Evolutionary conservation across 495 filamentous ascomycete species (phyloP).

Genomic region (Penicillium psychrofluorescens): DNA sequence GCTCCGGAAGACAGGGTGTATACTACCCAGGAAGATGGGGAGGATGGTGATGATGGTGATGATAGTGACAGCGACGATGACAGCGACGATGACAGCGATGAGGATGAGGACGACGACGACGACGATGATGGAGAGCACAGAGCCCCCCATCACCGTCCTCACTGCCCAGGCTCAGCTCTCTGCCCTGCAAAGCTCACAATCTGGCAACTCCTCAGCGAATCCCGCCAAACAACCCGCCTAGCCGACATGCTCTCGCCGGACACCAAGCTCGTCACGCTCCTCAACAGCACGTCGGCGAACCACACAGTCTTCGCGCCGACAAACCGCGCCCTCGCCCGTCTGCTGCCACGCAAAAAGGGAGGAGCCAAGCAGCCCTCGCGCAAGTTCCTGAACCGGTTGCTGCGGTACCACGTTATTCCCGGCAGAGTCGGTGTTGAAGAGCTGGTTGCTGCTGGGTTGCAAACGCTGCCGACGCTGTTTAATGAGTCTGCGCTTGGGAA

Average conservation of each 20-base stretch:
- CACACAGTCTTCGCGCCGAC: slow-evolving; percentile 76
- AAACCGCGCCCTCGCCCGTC: slow-evolving; percentile 64
- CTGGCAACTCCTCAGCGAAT: slow-evolving; percentile 66
- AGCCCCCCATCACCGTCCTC: slow-evolving; percentile 14
- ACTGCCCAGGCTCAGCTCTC: slow-evolving; percentile 19
- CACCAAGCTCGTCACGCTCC: slow-evolving; percentile 57
- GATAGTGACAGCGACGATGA: slow-evolving; percentile 25
- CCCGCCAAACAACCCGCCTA: slow-evolving; percentile 69
- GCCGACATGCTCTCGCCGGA: slow-evolving; percentile 64
- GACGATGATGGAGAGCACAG: slow-evolving; percentile 10
- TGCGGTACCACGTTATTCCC: slow-evolving; percentile 68
- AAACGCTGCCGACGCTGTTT: slow-evolving; percentile 67
- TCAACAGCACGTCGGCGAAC: slow-evolving; percentile 64
- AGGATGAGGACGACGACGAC: slow-evolving; percentile 19
- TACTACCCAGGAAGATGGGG: neutral
- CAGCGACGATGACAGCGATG: slow-evolving; percentile 28
- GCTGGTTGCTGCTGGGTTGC: slow-evolving; percentile 38
- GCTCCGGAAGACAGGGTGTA: neutral
- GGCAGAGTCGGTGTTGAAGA: slow-evolving; percentile 53
- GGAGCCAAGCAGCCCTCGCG: slow-evolving; percentile 26
- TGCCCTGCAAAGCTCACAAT: slow-evolving; percentile 54
- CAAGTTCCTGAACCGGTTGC: slow-evolving; percentile 50
- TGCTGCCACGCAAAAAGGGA: slow-evolving; percentile 40
- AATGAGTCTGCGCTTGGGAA: slow-evolving; percentile 46
- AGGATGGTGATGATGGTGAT: slow-evolving; percentile 13